Base-by-base conservation (phyloP, 805 yeast genomes). In the Lachancea cidri region DNA sequence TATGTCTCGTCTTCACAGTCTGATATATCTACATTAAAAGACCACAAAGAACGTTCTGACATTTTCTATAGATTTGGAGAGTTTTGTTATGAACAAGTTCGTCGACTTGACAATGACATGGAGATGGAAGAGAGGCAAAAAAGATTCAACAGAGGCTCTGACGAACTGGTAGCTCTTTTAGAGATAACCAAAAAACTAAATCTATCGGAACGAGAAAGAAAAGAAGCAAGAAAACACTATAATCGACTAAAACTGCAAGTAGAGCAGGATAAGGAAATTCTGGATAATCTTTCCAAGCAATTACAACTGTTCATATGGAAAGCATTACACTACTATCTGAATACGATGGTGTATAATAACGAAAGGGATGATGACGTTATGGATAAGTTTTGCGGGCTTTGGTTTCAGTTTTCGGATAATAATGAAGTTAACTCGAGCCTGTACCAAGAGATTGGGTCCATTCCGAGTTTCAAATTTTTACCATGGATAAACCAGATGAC, bases 401-500 rank as follows among this genome's bases (percentile, higher is more conserved):
- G 97, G 95, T 68, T 91, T 30, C 84, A 81, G 45, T 72, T 77
- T 49, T 70, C 79, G 2, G 56, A 58, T 4, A 68, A 69, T 25
- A 71, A 60, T 1, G 58, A 54, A 0, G 63, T 83, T 4, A 81
- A 77, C 47, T 45, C 42, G 3, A 50, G 62, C 6, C 65, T 84
- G 7, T 52, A 53, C 11, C 49, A 55, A 2, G 62, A 66, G 4
- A 53, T 82, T 2, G 38, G 53, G 0, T 36, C 38, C 0, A 61
- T 86, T 15, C 83, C 94, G 0, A 68, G 74, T 11, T 67, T 69
- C 54, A 81, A 81, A 50, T 75, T 87, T 39, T 68, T 86, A 4
- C 76, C 87, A 0, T 89, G 97, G 96, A 69, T 81, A 29, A 81
- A 83, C 44, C 98, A 89, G 56, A 69, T 89, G 34, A 70, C 85